Evolutionary conservation across 805 yeast genomes (phyloP).

Genomic region (Komagataella phaffii): DNA sequence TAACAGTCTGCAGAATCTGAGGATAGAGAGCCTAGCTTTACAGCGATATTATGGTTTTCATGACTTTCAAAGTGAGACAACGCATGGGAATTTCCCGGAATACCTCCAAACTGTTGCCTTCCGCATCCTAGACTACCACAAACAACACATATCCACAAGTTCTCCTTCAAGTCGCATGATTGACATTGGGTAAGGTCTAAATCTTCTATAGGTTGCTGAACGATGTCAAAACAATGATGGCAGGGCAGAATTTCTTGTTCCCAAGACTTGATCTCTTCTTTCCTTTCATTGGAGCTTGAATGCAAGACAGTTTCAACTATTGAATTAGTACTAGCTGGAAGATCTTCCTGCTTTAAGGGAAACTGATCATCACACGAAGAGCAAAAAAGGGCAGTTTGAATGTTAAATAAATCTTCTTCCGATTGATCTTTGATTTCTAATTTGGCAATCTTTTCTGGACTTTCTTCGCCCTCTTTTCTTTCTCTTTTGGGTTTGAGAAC

Average conservation of each 20-base stretch:
- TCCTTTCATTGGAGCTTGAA: conserved; percentile 44
- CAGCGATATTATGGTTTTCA: conserved; percentile 66
- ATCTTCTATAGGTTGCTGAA: conserved; percentile 18
- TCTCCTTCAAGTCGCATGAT: conserved; percentile 53
- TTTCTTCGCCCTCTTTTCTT: conserved; percentile 14
- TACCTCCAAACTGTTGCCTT: conserved; percentile 84
- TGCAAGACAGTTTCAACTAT: conserved; percentile 31
- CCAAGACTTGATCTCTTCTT: conserved; percentile 81
- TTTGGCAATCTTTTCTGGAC: conserved; percentile 38
- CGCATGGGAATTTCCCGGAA: conserved; percentile 92
- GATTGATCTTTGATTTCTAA: conserved; percentile 50
- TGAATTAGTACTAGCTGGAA: conserved; percentile 16
- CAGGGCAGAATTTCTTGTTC: conserved; percentile 78
- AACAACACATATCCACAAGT: conserved; percentile 83
- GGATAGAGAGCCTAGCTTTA: conserved; percentile 81
- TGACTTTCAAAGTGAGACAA: conserved; percentile 45
- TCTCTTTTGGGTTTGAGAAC: conserved; percentile 25
- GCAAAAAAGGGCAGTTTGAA: conserved; percentile 26
- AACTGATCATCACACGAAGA: conserved; percentile 14
- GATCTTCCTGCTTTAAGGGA: conserved; percentile 14
- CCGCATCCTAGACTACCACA: conserved; percentile 97
- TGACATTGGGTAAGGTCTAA: conserved; percentile 31
- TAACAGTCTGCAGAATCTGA: conserved; percentile 72
- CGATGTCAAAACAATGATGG: conserved; percentile 51
- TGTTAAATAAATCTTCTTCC: conserved; percentile 52